Evolutionary conservation across 2,329 filamentous ascomycete species (phyloP), one percentile per base, ranked within the genome.

Genomic region (Diatrype stigma): DNA sequence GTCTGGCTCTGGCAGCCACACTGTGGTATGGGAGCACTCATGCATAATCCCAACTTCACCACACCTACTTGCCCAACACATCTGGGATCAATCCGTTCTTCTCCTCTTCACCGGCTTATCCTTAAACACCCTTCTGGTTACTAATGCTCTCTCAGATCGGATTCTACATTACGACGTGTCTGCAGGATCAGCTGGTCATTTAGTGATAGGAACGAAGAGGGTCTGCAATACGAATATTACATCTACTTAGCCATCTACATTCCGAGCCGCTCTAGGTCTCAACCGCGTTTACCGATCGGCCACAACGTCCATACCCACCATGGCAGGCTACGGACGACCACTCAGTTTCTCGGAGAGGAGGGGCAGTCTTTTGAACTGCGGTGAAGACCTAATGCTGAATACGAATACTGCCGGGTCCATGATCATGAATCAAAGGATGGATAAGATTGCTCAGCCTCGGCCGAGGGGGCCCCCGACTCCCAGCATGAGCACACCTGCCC

Each of bases 401-500:
- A 79, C 75, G 45, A 71, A 71, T 47, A 76, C 66, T 58, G 44
- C 53, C 10, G 62, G 53, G 1, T 60, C 65, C 10, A 62, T 70
- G 53, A 64, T 72, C 52, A 63, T 76, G 49, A 73, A 72, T 60
- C 72, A 75, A 35, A 70, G 73, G 52, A 68, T 79, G 56, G 79
- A 82, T 50, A 85, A 85, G 69, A 71, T 80, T 56, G 66, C 72
- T 3, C 77, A 80, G 57, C 67, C 72, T 7, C 70, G 67, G 63
- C 64, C 80, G 58, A 71, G 81, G 65, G 83, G 82, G 0, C 83
- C 83, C 6, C 83, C 83, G 19, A 86, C 83, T 2, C 83, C 83
- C 12, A 86, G 81, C 67, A 84, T 86, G 81, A 81, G 75, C 48
- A 85, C 82, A 11, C 82, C 82, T 0, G 81, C 80, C 6, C 76